These are phyloP conservation scores for Scutellaria minor DNA, from an alignment of 257 asterid genomes.

Conservation along the genomic window DNA sequence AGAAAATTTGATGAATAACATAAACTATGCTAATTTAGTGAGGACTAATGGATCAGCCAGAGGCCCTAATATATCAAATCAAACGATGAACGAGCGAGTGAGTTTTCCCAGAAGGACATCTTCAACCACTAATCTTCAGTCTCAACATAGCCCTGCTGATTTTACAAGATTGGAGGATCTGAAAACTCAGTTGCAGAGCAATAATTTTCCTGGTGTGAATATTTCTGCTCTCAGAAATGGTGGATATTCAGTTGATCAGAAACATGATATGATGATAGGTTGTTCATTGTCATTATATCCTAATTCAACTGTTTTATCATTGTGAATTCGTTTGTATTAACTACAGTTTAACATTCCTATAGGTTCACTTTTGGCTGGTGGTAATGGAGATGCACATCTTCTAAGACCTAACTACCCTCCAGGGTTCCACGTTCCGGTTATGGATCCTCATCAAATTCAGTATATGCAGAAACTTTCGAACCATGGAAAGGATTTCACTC, in stretches of 20 bases:
- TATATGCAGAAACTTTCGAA: slow-evolving; percentile 46
- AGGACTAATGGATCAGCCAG: slow-evolving; percentile 42
- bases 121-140: slow-evolving; percentile 61
- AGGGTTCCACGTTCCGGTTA: slow-evolving; percentile 47
- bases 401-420: slow-evolving; percentile 50
- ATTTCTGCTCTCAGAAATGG: slow-evolving; percentile 33
- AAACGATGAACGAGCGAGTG: slow-evolving; percentile 44
- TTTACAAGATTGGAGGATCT: slow-evolving; percentile 46
- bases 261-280: slow-evolving; percentile 33
- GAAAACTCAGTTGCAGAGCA: slow-evolving; percentile 41
- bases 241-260: slow-evolving; percentile 38
- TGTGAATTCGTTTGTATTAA: neutral
- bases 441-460: slow-evolving; percentile 53
- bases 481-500: slow-evolving; percentile 42
- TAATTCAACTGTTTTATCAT: neutral
- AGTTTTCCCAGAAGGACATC: slow-evolving; percentile 59
- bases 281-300: slow-evolving; percentile 10
- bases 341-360: neutral
- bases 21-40: slow-evolving; percentile 40
- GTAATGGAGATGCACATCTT: slow-evolving; percentile 48
- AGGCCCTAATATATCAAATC: slow-evolving; percentile 30
- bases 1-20: slow-evolving; percentile 44
- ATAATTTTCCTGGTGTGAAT: slow-evolving; percentile 37
- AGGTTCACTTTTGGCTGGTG: slow-evolving; percentile 58
- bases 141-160: slow-evolving; percentile 49